Conservation (phyloP, 1,284 basidiomycete genomes). For the Singerocomus inundabilis region DNA sequence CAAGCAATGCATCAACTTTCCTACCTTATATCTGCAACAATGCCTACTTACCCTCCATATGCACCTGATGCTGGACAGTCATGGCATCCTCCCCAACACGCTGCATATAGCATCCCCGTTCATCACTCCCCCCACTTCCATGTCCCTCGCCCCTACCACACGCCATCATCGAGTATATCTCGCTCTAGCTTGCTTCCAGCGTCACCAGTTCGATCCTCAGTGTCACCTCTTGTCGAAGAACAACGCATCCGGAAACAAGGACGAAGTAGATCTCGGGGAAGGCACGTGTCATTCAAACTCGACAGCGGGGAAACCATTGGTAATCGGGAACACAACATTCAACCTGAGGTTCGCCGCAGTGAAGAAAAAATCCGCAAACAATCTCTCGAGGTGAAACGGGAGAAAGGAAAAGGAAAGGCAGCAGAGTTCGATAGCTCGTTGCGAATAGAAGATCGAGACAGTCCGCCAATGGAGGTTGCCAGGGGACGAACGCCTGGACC, state of each 20-base stretch:
- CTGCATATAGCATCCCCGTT: constrained; percentile 15
- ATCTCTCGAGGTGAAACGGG: constrained; percentile 13
- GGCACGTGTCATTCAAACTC: constrained; percentile 33
- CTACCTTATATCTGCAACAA: constrained; percentile 30
- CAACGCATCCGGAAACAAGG: constrained; percentile 14
- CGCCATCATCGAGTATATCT: constrained; percentile 24
- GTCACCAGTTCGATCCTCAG: constrained; percentile 24
- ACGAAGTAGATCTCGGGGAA: constrained; percentile 26
- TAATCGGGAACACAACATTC: constrained; percentile 6
- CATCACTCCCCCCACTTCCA: constrained; percentile 13
- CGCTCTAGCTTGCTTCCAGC: constrained; percentile 21
- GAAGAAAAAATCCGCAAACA: constrained; percentile 12
- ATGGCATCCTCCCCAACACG: constrained; percentile 18
- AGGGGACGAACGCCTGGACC: constrained; percentile 32
- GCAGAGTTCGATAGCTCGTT: not conserved
- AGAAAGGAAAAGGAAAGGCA: constrained; percentile 16
- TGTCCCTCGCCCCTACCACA: constrained; percentile 16
- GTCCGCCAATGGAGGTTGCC: constrained; percentile 8
- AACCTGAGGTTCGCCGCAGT: constrained; percentile 5
- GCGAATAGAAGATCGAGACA: constrained; percentile 16
- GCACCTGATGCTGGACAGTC: constrained; percentile 16
- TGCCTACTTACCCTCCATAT: constrained; percentile 28
- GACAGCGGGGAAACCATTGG: constrained; percentile 11
- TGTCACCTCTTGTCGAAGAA: constrained; percentile 22
- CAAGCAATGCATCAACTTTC: constrained; percentile 36